phyloP scores from a whole-genome alignment of 345 rosid species.

The Linum usitatissimum region DNA sequence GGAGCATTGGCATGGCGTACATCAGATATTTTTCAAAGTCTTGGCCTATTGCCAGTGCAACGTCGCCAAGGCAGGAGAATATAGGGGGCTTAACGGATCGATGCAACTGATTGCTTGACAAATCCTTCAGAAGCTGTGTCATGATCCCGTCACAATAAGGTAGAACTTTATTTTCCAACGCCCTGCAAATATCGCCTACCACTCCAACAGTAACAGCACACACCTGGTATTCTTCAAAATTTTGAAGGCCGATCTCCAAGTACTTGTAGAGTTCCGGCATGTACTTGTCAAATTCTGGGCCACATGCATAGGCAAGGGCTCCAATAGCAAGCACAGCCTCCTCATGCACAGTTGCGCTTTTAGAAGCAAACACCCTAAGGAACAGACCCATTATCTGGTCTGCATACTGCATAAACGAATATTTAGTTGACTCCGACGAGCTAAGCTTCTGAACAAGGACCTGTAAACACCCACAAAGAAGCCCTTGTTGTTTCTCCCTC shows the following conservation, averaged over 20 bases:
- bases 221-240: constrained; percentile 65
- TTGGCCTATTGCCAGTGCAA: constrained; percentile 67
- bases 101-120: constrained; percentile 70
- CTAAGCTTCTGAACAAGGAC: constrained; percentile 64
- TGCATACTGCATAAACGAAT: constrained; percentile 51
- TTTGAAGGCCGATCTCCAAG: constrained; percentile 69
- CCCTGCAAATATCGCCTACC: constrained; percentile 59
- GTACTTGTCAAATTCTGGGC: constrained; percentile 53
- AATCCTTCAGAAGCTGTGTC: constrained; percentile 72
- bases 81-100: constrained; percentile 72
- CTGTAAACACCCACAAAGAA: constrained; percentile 66
- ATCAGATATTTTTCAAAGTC: constrained; percentile 56
- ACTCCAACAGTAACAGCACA: constrained; percentile 73
- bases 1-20: constrained; percentile 73
- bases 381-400: constrained; percentile 70
- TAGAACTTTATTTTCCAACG: constrained; percentile 49
- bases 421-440: constrained; percentile 49
- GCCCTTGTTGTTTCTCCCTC: constrained; percentile 34
- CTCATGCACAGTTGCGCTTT: constrained; percentile 71
- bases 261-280: constrained; percentile 66
- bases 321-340: constrained; percentile 80
- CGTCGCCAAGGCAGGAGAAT: constrained; percentile 67
- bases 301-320: constrained; percentile 64
- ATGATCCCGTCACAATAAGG: constrained; percentile 69
- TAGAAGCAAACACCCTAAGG: constrained; percentile 61